Conservation (phyloP, 441 rosid species). For the Gossypium trilobum region DNA sequence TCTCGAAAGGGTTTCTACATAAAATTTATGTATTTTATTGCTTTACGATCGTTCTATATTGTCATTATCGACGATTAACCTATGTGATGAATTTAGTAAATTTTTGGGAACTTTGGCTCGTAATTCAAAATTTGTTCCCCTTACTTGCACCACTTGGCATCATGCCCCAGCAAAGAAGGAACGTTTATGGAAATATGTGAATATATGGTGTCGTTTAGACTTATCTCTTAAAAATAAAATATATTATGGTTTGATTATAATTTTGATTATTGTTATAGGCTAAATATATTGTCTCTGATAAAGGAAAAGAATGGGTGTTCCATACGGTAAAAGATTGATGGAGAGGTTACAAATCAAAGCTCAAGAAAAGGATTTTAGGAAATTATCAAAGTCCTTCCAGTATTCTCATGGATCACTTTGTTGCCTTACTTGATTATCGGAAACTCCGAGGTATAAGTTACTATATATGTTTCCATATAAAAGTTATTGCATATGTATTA, state of each 20-base stretch:
- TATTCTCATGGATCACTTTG: neutral
- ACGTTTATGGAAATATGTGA: neutral
- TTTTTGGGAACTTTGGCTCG: neutral
- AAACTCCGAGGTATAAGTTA: neutral
- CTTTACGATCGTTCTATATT: no score
- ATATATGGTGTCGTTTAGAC: neutral
- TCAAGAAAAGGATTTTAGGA: neutral
- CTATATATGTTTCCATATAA: neutral
- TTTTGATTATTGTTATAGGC: neutral
- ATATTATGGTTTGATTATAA: neutral
- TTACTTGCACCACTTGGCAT: neutral
- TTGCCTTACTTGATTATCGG: neutral
- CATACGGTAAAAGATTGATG: neutral
- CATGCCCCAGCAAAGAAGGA: neutral
- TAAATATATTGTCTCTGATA: neutral
- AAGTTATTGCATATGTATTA: neutral
- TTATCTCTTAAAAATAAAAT: neutral
- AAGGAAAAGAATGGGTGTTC: neutral
- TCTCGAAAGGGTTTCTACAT: no score
- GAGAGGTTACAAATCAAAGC: neutral
- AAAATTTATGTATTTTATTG: no score
- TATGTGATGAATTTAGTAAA: neutral
- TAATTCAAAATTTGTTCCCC: neutral
- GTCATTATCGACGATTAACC: no score
- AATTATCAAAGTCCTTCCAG: neutral